Base-by-base conservation (phyloP, 2,329 filamentous ascomycete genomes). In the Colletotrichum spaethianum region DNA sequence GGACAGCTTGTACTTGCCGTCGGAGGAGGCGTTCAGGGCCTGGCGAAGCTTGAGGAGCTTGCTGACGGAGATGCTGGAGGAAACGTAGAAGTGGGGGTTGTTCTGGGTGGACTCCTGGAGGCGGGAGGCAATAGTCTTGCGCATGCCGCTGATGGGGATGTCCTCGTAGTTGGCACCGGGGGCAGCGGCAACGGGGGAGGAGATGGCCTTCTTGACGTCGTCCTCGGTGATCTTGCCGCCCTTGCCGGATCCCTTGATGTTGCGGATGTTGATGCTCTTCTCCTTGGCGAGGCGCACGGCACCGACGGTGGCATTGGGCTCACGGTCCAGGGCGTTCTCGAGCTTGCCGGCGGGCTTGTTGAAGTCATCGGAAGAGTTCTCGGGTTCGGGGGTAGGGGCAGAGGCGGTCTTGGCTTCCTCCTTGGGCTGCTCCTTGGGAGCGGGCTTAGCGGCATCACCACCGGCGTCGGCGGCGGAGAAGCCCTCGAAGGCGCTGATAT, bases 21-120 rank as follows among this genome's bases (percentile, higher is more conserved):
- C 93, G 59, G 94, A 88, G 16, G 93, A 92, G 81, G 91, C 90
- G 87, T 99, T 99, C 77, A 99, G 91, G 71, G 96, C 95, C 85
- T 94, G 91, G 80, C 96, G 95, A 78, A 99, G 95, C 89, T 98
- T 98, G 80, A 98, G 88, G 60, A 99, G 93, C 90, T 98, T 98
- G 83, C 88, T 90, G 75, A 99, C 96, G 70, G 96, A 98, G 81
- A 99, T 90, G 77, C 91, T 91, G 79, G 94, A 93, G 78, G 94
- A 94, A 79, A 99, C 96, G 82, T 96, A 99, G 91, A 97, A 99
- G 90, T 98, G 96, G 73, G 96, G 96, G 90, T 98, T 98, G 85
- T 96, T 92, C 84, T 93, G 91, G 83, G 94, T 90, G 53, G 96
- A 98, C 86, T 75, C 90, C 80, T 92, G 92, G 72, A 99, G 93